phyloP scores from a whole-genome alignment of 169 alveolate species.

The Eimeria praecox region DNA sequence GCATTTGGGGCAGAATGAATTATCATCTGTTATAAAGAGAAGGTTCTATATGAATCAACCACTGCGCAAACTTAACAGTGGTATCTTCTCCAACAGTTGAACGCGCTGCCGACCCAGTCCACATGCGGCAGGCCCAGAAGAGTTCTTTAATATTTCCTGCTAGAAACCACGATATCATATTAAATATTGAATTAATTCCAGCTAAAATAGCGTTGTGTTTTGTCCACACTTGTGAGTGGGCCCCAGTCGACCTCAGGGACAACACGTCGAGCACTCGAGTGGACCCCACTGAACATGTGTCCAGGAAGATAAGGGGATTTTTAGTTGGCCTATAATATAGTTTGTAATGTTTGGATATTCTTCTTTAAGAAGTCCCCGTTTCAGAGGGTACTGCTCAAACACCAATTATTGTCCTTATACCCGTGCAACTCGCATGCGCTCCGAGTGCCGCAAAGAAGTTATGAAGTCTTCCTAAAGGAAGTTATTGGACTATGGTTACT shows the following conservation, averaged over 20 bases:
- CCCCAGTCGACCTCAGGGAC: neutral
- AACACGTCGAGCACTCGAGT: neutral
- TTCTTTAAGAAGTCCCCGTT: neutral
- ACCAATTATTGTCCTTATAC: neutral
- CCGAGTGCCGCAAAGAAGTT: neutral
- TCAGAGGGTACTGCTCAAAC: neutral
- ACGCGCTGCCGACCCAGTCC: slow-evolving; percentile 51
- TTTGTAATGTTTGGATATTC: neutral
- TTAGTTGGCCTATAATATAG: neutral
- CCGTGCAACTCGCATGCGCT: neutral
- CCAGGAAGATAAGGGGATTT: neutral
- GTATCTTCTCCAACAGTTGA: neutral
- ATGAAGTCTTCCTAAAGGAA: neutral
- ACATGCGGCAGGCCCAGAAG: slow-evolving; percentile 22
- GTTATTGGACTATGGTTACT: neutral
- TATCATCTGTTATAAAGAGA: slow-evolving; percentile 31
- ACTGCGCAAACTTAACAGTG: neutral
- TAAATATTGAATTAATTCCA: neutral
- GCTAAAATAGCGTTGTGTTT: neutral
- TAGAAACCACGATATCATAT: neutral
- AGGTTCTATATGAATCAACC: no score
- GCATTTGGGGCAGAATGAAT: neutral
- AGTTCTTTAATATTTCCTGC: neutral
- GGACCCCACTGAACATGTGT: neutral
- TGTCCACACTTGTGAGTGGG: neutral